These are phyloP conservation scores for Fusarium tanahbumbuense DNA, from an alignment of 2,329 filamentous ascomycete species.

Conservation along the genomic window DNA sequence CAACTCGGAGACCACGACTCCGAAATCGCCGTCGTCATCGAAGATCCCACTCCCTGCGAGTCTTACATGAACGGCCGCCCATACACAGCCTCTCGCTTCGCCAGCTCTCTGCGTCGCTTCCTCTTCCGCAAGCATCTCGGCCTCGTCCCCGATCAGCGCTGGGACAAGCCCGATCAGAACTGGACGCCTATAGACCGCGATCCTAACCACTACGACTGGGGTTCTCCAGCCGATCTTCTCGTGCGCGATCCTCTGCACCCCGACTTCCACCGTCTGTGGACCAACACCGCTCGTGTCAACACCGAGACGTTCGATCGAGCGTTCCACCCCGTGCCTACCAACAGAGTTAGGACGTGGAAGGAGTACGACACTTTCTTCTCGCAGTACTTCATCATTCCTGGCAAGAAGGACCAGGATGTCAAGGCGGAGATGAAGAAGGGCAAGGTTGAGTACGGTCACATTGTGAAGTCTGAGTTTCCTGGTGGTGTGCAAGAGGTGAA, in stretches of 20 bases:
- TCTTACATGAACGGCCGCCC: constrained; percentile 78
- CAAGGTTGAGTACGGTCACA: constrained; percentile 86
- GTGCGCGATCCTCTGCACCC: constrained; percentile 80
- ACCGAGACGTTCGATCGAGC: constrained; percentile 83
- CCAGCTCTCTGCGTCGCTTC: constrained; percentile 82
- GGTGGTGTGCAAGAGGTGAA: constrained; percentile 80
- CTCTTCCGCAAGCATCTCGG: constrained; percentile 94
- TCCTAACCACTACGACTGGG: constrained; percentile 80
- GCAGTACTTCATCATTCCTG: constrained; percentile 71
- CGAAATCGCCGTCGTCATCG: constrained; percentile 90
- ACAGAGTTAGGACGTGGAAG: constrained; percentile 76
- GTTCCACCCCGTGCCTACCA: constrained; percentile 82
- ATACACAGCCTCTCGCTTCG: constrained; percentile 79
- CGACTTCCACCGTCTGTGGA: constrained; percentile 79
- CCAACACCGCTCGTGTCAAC: constrained; percentile 76
- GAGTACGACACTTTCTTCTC: constrained; percentile 79
- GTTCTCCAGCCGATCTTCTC: constrained; percentile 71
- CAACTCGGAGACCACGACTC: constrained; percentile 88
- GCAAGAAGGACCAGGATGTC: constrained; percentile 64
- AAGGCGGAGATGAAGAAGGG: constrained; percentile 58
- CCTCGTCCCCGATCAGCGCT: constrained; percentile 78
- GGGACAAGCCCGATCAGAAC: constrained; percentile 76
- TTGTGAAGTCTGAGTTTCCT: constrained; percentile 81
- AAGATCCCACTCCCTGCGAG: constrained; percentile 77
- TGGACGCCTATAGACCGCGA: constrained; percentile 78